Conservation (phyloP, 345 rosid genomes). For the Linum tenue region DNA sequence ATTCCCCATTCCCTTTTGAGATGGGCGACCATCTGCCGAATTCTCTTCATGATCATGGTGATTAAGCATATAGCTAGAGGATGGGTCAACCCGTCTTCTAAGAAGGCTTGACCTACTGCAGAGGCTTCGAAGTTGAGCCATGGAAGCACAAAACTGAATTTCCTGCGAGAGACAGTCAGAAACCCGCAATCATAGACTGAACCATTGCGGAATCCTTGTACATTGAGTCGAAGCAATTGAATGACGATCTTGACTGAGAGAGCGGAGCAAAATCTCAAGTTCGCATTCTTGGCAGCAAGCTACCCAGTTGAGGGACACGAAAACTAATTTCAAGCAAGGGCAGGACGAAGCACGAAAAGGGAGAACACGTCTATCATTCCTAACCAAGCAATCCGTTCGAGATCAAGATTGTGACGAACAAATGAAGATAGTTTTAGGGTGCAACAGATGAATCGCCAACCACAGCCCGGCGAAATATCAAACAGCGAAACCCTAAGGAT, state of each 20-base stretch:
- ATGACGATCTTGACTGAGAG: not conserved
- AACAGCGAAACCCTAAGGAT: not conserved
- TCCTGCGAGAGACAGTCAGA: not conserved
- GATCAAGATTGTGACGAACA: too few relatives aligned
- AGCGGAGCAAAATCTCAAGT: not conserved
- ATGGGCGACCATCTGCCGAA: conserved; percentile 18
- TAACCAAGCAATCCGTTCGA: not conserved
- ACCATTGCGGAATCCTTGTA: too few relatives aligned
- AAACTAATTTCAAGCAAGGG: not conserved
- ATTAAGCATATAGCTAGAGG: conserved; percentile 30
- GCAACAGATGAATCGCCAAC: not conserved
- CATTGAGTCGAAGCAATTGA: too few relatives aligned
- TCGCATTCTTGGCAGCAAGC: not conserved
- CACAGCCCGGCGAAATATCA: not conserved
- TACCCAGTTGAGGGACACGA: not conserved
- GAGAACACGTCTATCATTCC: too few relatives aligned
- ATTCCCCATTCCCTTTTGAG: conserved; percentile 24
- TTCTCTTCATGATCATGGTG: conserved; percentile 28
- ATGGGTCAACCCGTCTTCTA: conserved; percentile 27
- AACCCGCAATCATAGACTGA: not conserved
- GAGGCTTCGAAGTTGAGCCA: conserved; percentile 52
- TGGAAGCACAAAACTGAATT: conserved; percentile 11
- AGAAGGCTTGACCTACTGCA: conserved; percentile 35
- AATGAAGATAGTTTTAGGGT: not conserved
- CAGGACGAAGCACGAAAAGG: too few relatives aligned